A percentile compares a stretch with the other conserved stretches of the same genome.
phyloP scores from a whole-genome alignment of 192 early-diverging fungal species.

The Rhizoclosmatium sp. region DNA sequence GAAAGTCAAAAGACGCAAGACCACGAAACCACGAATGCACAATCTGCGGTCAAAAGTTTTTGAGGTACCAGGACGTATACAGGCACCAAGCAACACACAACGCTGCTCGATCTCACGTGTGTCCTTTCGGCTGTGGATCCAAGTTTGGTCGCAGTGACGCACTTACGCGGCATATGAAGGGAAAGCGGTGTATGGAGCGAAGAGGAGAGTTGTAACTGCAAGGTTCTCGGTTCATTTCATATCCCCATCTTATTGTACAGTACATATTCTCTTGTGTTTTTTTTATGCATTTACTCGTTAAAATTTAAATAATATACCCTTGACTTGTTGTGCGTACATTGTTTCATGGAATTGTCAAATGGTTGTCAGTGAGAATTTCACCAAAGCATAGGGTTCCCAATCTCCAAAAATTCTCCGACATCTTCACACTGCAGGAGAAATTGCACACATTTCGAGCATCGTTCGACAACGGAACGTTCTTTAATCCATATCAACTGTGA shows the following conservation, averaged over 20 bases:
- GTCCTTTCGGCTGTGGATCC: constrained; percentile 12
- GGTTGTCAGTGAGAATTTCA: too few relatives aligned
- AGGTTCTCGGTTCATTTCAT: neutral
- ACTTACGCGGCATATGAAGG: neutral
- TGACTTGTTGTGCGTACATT: too few relatives aligned
- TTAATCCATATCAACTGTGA: too few relatives aligned
- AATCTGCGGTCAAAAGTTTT: constrained; percentile 11
- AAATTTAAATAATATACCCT: too few relatives aligned
- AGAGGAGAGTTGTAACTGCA: neutral
- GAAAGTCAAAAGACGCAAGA: neutral
- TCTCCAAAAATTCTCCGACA: too few relatives aligned
- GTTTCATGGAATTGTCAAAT: too few relatives aligned
- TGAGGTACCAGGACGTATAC: constrained; percentile 22
- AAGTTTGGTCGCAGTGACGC: constrained; percentile 19
- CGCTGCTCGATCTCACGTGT: neutral
- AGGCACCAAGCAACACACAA: constrained; percentile 25
- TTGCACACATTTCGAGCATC: too few relatives aligned
- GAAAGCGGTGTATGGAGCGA: neutral
- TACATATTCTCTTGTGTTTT: neutral
- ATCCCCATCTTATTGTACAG: neutral
- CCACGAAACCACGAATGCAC: constrained; percentile 12
- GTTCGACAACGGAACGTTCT: too few relatives aligned
- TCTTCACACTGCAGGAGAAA: too few relatives aligned
- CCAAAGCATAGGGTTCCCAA: too few relatives aligned
- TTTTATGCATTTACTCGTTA: neutral